phyloP scores from a whole-genome alignment of 208 protist genomes.

The Leishmania guyanensis region DNA sequence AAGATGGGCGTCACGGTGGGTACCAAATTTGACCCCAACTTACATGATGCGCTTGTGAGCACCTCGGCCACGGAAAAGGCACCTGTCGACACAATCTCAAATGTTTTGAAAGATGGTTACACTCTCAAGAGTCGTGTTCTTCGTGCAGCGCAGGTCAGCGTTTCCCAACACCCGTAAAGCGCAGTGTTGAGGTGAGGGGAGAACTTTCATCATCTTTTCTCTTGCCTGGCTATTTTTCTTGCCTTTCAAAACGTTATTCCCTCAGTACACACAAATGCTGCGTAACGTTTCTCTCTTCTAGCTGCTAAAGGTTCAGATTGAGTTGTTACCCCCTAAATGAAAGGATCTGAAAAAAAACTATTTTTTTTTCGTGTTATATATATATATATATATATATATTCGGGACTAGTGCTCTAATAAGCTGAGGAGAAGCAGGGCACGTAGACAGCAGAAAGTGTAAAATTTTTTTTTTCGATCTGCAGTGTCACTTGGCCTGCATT shows the following conservation, averaged over 20 bases:
- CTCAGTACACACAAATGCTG: neutral
- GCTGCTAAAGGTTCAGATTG: neutral
- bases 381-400: constrained; percentile 4
- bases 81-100: constrained; percentile 62
- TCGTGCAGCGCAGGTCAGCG: constrained; percentile 90
- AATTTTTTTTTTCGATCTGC: neutral
- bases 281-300: neutral
- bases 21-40: constrained; percentile 85
- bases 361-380: neutral
- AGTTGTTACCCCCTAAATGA: neutral
- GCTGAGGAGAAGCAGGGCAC: neutral
- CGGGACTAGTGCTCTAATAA: neutral
- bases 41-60: constrained; percentile 91
- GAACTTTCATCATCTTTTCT: neutral
- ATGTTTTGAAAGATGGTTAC: constrained; percentile 92
- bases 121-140: constrained; percentile 85
- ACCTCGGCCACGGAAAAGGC: constrained; percentile 55
- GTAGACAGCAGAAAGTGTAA: neutral
- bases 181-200: neutral
- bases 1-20: constrained; percentile 79
- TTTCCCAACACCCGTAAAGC: constrained; percentile 39
- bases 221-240: constrained; percentile 9
- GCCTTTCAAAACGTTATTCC: constrained; percentile 28
- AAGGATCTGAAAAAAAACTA: neutral
- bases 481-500: neutral